Percentiles rank a stretch among this genome's conserved stretches.
These are phyloP conservation scores for Spergularia azorica DNA, from an alignment of 179 eudicot species.

Conservation along the genomic window DNA sequence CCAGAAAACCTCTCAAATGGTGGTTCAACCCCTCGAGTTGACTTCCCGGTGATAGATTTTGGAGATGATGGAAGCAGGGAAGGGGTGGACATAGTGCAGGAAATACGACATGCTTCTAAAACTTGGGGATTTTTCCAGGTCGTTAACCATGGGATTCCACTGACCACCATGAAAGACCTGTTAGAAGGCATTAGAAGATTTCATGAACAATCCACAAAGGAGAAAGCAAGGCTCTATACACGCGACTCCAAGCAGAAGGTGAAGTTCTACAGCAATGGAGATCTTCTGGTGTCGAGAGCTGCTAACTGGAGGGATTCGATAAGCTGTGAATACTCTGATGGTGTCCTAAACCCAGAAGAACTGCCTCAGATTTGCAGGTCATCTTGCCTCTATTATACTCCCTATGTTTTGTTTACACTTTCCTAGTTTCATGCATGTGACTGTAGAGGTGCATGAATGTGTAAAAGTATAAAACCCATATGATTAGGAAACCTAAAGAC, in stretches of 20 bases:
- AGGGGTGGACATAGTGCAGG: constrained; percentile 18
- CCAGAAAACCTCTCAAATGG: constrained; percentile 17
- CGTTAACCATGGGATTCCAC: constrained; percentile 45
- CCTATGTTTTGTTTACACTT: too few species aligned
- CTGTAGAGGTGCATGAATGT: too few species aligned
- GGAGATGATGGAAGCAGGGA: constrained; percentile 13
- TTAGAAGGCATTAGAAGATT: constrained; percentile 36
- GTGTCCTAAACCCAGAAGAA: constrained; percentile 36
- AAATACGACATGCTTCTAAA: constrained; percentile 34
- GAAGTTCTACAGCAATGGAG: constrained; percentile 55
- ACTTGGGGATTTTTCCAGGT: constrained; percentile 51
- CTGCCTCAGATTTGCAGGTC: constrained; percentile 45
- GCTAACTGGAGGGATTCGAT: constrained; percentile 75
- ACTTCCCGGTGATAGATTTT: constrained; percentile 45
- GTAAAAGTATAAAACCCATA: too few species aligned
- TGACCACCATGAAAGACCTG: constrained; percentile 27
- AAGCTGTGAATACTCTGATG: constrained; percentile 37
- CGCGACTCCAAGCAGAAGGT: constrained; percentile 42
- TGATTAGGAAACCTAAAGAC: too few species aligned
- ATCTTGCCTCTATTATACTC: neutral
- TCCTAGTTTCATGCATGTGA: neutral
- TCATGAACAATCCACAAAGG: constrained; percentile 42
- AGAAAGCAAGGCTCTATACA: constrained; percentile 31
- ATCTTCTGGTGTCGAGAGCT: constrained; percentile 48
- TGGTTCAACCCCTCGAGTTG: neutral